Evolutionary conservation across 192 early-diverging fungal species (phyloP), one percentile per base, ranked within the genome.

Genomic region (Chytriomyces sp.): DNA sequence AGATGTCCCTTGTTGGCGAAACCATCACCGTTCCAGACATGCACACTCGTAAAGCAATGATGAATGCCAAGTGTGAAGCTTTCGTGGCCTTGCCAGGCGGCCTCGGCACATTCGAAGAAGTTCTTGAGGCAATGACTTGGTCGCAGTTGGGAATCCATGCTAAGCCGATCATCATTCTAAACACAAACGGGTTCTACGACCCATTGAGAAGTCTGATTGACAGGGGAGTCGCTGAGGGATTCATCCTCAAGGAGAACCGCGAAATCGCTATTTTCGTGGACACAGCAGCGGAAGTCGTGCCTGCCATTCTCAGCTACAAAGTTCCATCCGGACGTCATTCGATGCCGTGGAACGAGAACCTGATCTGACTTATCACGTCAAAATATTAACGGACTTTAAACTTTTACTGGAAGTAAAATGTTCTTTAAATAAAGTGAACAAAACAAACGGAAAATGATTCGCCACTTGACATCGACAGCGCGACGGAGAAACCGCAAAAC

Each of bases 81-180:
- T 97, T 96, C 72, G 85, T 96, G 24, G 90, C 92, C 13, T 83
- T 97, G 49, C 96, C 96, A 0, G 96, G 96, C 23, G 96, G 95
- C 5, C 91, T 86, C 74, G 93, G 93, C 35, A 97, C 95, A 0
- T 84, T 96, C 79, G 94, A 97, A 77, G 96, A 97, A 79, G 81
- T 96, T 61, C 79, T 95, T 5, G 95, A 97, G 82, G 86, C 91
- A 24, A 88, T 88, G 43, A 94, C 93, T 5, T 81, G 83, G 84
- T 89, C 88, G 35, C 89, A 94, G 72, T 81, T 96, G 45, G 87
- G 85, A 47, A 94, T 96, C 67, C 93, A 95, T 79, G 62, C 78
- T 61, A 96, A 96, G 79, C 96, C 94, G 10, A 86, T 97, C 44
- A 83, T 92, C 59, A 76, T 93, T 18, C 79, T 97, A 45, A 94